Base-by-base conservation (phyloP, 345 rosid species). In the Bruguiera parviflora region DNA sequence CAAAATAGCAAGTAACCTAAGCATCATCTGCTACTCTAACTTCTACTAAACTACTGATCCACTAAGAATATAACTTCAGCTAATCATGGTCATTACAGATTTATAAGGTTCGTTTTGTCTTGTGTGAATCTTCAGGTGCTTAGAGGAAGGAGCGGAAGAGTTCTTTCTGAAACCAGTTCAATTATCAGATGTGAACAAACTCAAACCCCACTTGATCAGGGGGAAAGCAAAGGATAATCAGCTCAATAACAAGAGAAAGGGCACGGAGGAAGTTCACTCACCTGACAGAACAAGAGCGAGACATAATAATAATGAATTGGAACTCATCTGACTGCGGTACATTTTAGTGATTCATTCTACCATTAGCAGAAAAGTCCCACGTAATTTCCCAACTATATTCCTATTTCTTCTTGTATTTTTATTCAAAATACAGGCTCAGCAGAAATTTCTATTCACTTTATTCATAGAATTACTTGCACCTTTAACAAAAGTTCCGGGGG, bases 91-190 rank as follows among this genome's bases (percentile, higher is more conserved):
- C 47, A 9, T 39, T 10, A 9, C 15, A 39, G 49, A 43, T 15
- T 43, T 11, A 13, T 15, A 43, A 11, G 18, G 3, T 13, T 8
- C n/a, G 56, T 29, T n/a, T 24, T 31, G 21, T 49, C 22, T 24
- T 31, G 21, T 49, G 29, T 15, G 6, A 55, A 22, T 52, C 33
- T 73, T 73, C 82, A 90, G 95, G 67, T 92, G 96, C 66, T 82
- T 91, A 29, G 89, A 89, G 84, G 91, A 89, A 81, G 98, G 98
- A 72, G 98, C 98, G 20, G 88, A 88, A 57, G 98, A 93, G 67
- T 93, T 91, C 83, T 83, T 93, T 55, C 61, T 91, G 78, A 93
- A 93, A 71, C 98, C 98, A 18, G 92, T 93, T 58, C 87, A 80
- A 68, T 73, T 93, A 66, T 83, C 97, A 27, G 98, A 93, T 86